Percentiles rank a stretch among this genome's conserved stretches.
These are phyloP conservation scores for Apophysomyces elegans DNA, from an alignment of 371 early-diverging fungal species.

Conservation along the genomic window DNA sequence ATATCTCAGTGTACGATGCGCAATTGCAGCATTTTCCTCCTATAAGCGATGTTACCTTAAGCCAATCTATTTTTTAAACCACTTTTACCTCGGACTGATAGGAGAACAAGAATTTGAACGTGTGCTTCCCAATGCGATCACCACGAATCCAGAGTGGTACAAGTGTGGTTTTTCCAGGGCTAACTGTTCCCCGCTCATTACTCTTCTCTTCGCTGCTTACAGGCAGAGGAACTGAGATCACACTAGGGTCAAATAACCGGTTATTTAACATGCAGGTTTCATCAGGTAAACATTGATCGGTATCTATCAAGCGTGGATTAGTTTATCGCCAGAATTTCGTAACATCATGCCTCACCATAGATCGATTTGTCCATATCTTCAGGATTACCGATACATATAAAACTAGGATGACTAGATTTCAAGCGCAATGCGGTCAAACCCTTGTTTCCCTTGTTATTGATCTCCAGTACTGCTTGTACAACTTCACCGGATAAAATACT, in stretches of 20 bases:
- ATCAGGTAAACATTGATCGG: neutral
- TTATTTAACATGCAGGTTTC: constrained; percentile 29
- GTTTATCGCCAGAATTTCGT: neutral
- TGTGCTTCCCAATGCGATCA: constrained; percentile 88
- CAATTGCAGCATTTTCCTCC: constrained; percentile 67
- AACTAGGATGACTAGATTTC: constrained; percentile 86
- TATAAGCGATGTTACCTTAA: constrained; percentile 13
- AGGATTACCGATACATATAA: constrained; percentile 74
- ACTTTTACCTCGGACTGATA: constrained; percentile 64
- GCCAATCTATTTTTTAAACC: neutral
- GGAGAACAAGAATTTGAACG: constrained; percentile 70
- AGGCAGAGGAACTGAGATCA: constrained; percentile 48
- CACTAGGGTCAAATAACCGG: constrained; percentile 43
- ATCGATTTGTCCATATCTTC: constrained; percentile 50
- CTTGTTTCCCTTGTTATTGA: constrained; percentile 84
- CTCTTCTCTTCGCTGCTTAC: constrained; percentile 19
- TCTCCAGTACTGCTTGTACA: constrained; percentile 67
- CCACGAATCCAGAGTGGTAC: constrained; percentile 92
- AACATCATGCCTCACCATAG: constrained; percentile 30
- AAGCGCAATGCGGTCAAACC: constrained; percentile 73
- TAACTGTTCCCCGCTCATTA: constrained; percentile 51
- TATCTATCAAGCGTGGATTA: neutral
- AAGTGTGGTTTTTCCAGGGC: constrained; percentile 70
- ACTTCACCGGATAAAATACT: constrained; percentile 86
- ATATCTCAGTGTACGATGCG: constrained; percentile 70